Percentiles rank a stretch among this genome's conserved stretches.
These are phyloP conservation scores for Euphorbia schlechtendalii DNA, from an alignment of 441 rosid species.

Conservation along the genomic window DNA sequence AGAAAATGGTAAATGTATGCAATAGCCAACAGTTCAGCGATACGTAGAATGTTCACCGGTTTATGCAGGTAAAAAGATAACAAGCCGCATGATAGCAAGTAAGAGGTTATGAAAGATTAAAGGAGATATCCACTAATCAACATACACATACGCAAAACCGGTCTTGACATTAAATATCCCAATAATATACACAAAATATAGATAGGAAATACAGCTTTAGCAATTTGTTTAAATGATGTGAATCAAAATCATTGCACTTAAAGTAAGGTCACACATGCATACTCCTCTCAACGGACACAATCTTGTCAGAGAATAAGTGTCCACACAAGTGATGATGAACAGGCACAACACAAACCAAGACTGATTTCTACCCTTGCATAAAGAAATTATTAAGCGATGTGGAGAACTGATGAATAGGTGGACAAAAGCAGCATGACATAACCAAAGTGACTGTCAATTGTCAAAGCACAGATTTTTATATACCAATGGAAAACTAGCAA, in stretches of 20 bases:
- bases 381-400: not conserved
- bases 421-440: not conserved
- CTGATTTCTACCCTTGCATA: not conserved
- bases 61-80: conserved; percentile 1
- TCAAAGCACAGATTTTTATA: not conserved
- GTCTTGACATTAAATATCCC: not conserved
- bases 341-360: not conserved
- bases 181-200: not conserved
- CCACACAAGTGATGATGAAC: not conserved
- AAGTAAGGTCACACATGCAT: conserved; percentile 2
- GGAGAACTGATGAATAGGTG: not conserved
- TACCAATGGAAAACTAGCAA: conserved; percentile 1
- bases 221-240: not conserved
- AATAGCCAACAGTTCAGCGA: not conserved
- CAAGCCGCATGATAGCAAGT: not conserved
- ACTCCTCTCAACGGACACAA: conserved; percentile 3
- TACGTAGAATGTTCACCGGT: not conserved
- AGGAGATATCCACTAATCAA: not conserved
- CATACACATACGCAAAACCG: not conserved
- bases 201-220: not conserved
- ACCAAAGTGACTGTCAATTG: not conserved
- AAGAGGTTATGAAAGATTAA: too few relatives aligned
- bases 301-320: not conserved
- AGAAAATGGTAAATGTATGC: not conserved
- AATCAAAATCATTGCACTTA: not conserved